Percentiles rank a stretch among this genome's conserved stretches.
phyloP scores from a whole-genome alignment of 352 stramenopile genomes.

The Thraustotheca clavata region DNA sequence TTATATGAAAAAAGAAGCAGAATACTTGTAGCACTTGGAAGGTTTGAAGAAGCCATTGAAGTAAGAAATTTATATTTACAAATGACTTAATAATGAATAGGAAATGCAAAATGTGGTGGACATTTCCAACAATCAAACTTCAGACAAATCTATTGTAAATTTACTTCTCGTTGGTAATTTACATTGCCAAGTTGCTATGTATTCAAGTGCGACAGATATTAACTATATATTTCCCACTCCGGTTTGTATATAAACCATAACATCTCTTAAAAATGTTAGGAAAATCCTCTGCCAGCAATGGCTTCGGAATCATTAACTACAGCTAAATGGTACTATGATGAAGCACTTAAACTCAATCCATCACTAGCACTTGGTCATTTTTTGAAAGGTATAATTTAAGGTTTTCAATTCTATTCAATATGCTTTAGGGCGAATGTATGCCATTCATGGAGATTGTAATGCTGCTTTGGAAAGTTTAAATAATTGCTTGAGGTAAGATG shows the following conservation, averaged over 20 bases:
- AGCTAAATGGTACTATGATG: conserved; percentile 30
- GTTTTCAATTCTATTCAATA: no score
- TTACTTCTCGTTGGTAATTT: conserved; percentile 43
- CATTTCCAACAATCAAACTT: not conserved
- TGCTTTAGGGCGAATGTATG: conserved; percentile 17
- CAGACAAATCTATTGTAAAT: conserved; percentile 25
- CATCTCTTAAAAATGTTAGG: not conserved
- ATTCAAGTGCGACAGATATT: no score
- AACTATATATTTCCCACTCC: not conserved
- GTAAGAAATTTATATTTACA: not conserved
- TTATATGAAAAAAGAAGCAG: conserved; percentile 8
- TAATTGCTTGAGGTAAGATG: not conserved
- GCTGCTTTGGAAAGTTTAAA: not conserved
- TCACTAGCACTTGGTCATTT: conserved; percentile 47
- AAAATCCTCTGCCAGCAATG: not conserved
- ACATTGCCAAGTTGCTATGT: conserved; percentile 40
- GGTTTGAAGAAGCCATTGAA: conserved; percentile 5
- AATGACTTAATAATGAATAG: not conserved
- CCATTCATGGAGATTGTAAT: not conserved
- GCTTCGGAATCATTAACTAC: not conserved
- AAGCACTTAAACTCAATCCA: conserved; percentile 27
- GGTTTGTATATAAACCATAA: not conserved
- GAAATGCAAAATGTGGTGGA: conserved; percentile 11
- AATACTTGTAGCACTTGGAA: not conserved
- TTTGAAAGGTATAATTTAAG: conserved; percentile 38